These are phyloP conservation scores for Penicillium hesseltinei DNA, from an alignment of 2,329 filamentous ascomycete genomes.

Conservation along the genomic window DNA sequence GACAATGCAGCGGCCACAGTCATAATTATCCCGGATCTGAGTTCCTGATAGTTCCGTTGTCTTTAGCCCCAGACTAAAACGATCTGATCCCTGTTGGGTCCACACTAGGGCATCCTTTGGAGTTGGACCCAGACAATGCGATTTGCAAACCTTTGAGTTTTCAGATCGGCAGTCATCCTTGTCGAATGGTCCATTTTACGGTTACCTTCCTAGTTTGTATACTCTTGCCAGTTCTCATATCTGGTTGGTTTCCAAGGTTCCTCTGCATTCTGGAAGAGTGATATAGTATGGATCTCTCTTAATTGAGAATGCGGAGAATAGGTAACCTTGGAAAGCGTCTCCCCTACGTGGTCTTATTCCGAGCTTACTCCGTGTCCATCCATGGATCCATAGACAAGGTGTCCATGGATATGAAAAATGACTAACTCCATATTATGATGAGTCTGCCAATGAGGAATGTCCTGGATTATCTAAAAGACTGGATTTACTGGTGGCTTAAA, in stretches of 20 bases:
- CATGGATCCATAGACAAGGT: not conserved
- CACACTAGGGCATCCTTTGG: not conserved
- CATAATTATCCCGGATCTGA: not conserved
- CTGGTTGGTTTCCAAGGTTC: too few species aligned
- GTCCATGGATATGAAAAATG: not conserved
- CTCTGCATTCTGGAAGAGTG: not conserved
- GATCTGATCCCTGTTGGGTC: constrained; percentile 1
- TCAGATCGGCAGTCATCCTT: not conserved
- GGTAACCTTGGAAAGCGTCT: not conserved
- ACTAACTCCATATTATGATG: not conserved
- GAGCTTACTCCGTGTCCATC: not conserved
- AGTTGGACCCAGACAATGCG: not conserved
- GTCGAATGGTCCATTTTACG: not conserved
- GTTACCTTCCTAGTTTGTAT: not conserved
- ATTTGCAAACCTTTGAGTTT: not conserved
- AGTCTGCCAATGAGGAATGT: not conserved
- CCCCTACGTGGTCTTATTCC: not conserved
- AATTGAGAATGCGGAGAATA: constrained; percentile 1
- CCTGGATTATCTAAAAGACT: not conserved
- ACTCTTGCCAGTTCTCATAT: not conserved
- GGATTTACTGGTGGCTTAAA: not conserved
- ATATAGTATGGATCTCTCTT: not conserved
- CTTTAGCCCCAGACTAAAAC: constrained; percentile 1
- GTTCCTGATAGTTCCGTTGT: constrained; percentile 4
- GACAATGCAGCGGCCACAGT: not conserved